Evolutionary conservation across 2,329 filamentous ascomycete species (phyloP).

Genomic region (Pezicula neosporulosa): DNA sequence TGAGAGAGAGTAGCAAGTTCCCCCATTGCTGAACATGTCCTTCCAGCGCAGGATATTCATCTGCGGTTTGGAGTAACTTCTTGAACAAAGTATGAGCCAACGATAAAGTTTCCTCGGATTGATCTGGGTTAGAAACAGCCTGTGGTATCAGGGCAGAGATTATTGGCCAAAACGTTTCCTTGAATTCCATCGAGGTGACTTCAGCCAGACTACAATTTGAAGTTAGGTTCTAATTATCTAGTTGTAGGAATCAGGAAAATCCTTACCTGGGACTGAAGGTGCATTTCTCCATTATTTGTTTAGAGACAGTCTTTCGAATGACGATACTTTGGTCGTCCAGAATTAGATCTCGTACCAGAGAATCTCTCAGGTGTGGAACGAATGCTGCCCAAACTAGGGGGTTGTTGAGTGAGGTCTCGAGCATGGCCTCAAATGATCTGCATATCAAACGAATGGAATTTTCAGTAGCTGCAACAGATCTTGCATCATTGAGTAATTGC

Average conservation of each 20-base stretch:
- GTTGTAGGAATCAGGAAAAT: not conserved
- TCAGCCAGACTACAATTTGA: conserved; percentile 15
- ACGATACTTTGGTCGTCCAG: conserved; percentile 36
- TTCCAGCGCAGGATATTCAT: conserved; percentile 18
- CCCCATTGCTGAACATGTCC: conserved; percentile 26
- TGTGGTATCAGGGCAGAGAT: conserved; percentile 21
- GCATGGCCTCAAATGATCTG: conserved; percentile 40
- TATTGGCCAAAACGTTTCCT: conserved; percentile 44
- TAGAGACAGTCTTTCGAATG: conserved; percentile 26
- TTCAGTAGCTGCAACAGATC: conserved; percentile 11
- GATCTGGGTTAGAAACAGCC: conserved; percentile 14
- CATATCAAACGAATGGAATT: conserved; percentile 34
- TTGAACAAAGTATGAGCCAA: conserved; percentile 38
- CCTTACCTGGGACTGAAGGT: conserved; percentile 22
- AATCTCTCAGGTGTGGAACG: conserved; percentile 31
- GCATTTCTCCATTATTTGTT: conserved; percentile 27
- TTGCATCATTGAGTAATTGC: conserved; percentile 23
- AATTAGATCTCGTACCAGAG: conserved; percentile 37
- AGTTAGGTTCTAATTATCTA: not conserved
- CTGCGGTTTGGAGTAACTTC: conserved; percentile 31
- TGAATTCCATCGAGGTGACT: conserved; percentile 35
- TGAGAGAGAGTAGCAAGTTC: conserved; percentile 33
- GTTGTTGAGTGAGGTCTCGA: conserved; percentile 45
- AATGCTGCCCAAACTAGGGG: conserved; percentile 40
- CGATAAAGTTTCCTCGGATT: conserved; percentile 32